phyloP scores from a whole-genome alignment of 495 filamentous ascomycete genomes.

The Hypoxylon intermedium region DNA sequence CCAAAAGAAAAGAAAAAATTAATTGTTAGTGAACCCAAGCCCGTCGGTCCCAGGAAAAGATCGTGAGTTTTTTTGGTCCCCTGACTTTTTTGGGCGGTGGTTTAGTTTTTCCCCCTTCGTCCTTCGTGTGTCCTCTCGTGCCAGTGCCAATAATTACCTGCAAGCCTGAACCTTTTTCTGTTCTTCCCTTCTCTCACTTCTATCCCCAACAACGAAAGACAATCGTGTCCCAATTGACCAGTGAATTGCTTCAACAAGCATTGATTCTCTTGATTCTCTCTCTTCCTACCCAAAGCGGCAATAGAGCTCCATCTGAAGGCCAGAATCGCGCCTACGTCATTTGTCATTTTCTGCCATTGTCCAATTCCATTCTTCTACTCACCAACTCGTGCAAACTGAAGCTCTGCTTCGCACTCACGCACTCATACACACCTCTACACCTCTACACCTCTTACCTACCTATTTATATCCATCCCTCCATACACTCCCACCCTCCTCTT shows the following conservation, averaged over 20 bases:
- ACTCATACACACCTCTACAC: slow-evolving; percentile 3
- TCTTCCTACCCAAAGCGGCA: slow-evolving; percentile 21
- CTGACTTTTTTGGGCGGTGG: slow-evolving; percentile 34
- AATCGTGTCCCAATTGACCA: slow-evolving; percentile 5
- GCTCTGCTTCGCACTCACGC: slow-evolving; percentile 9
- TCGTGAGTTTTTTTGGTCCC: slow-evolving; percentile 46
- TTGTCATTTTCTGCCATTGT: slow-evolving; percentile 21
- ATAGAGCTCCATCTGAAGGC: slow-evolving; percentile 31
- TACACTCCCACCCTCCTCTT: not conserved
- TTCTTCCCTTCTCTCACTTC: slow-evolving; percentile 11
- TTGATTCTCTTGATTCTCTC: slow-evolving; percentile 14
- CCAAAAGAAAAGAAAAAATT: slow-evolving; percentile 15
- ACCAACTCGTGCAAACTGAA: slow-evolving; percentile 27
- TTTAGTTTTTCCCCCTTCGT: slow-evolving; percentile 41
- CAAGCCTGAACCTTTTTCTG: slow-evolving; percentile 11
- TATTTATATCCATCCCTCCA: not conserved
- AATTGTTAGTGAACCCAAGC: slow-evolving; percentile 32
- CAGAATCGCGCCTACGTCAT: slow-evolving; percentile 35
- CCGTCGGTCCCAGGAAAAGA: slow-evolving; percentile 35
- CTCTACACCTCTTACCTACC: not conserved
- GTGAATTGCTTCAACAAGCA: slow-evolving; percentile 2
- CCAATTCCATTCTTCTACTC: slow-evolving; percentile 20
- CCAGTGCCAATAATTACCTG: slow-evolving; percentile 21
- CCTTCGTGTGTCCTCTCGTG: slow-evolving; percentile 17
- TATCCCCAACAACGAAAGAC: not conserved